phyloP scores from a whole-genome alignment of 1,139 yeast species.

The Pneumocystis sp. region DNA sequence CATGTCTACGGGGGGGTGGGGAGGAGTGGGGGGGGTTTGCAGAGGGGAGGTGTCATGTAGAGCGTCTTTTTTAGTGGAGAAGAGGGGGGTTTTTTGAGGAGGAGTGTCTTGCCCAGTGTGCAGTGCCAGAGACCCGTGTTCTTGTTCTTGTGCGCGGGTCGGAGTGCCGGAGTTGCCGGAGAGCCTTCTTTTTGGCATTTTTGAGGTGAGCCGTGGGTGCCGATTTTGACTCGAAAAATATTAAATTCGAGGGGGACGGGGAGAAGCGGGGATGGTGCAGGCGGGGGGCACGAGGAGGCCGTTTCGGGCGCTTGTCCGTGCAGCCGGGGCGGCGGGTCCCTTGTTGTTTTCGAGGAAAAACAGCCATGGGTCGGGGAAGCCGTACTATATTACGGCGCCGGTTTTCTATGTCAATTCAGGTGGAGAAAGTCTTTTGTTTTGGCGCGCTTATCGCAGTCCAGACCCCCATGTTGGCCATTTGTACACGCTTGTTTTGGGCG shows the following conservation, averaged over 20 bases:
- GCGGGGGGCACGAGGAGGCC: no score
- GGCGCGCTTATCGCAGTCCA: background rate
- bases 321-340: no score
- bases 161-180: background rate
- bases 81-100: background rate
- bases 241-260: no score
- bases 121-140: no score
- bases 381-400: slow-evolving; percentile 65
- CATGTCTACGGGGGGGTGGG: background rate
- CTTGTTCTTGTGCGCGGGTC: no score
- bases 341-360: background rate
- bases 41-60: no score
- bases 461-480: slow-evolving; percentile 88
- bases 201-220: background rate
- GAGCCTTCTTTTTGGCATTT: background rate
- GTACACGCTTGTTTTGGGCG: slow-evolving; percentile 74
- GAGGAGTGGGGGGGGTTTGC: background rate
- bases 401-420: slow-evolving; percentile 89
- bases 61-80: background rate
- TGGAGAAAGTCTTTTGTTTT: background rate
- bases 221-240: no score
- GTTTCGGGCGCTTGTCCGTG: no score
- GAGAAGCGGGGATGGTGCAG: no score
- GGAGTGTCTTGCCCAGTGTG: no score
- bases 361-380: slow-evolving; percentile 10